phyloP scores from a whole-genome alignment of 1,139 yeast genomes.

The Blastobotrys proliferans region DNA sequence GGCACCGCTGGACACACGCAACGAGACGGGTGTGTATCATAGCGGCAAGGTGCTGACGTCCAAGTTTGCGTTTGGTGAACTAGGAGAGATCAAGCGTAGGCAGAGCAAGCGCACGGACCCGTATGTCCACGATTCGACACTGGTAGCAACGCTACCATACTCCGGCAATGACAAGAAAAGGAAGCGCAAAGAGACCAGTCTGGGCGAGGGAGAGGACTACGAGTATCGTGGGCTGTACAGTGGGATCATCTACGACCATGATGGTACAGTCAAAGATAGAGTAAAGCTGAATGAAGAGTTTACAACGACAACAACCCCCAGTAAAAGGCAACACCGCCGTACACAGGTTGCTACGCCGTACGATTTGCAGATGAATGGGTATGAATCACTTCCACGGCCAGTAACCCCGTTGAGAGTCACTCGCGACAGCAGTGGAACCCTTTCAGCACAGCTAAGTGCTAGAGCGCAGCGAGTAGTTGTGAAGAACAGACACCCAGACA shows the following conservation, averaged over 20 bases:
- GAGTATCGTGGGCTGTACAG: conserved; percentile 11
- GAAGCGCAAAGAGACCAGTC: background rate
- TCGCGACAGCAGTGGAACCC: conserved; percentile 13
- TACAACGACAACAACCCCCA: background rate
- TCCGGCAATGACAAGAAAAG: background rate
- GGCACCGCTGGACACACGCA: conserved; percentile 2
- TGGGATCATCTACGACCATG: background rate
- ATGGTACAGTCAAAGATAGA: background rate
- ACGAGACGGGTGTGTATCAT: background rate
- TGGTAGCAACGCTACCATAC: background rate
- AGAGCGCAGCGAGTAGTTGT: conserved; percentile 7
- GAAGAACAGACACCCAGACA: conserved; percentile 13
- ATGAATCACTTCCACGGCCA: conserved; percentile 19
- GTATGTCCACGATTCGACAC: background rate
- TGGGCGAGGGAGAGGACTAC: conserved; percentile 2
- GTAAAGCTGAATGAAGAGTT: background rate
- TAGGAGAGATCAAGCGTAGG: conserved; percentile 1
- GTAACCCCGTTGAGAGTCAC: conserved; percentile 15
- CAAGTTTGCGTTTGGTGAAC: conserved; percentile 4
- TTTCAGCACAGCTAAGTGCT: conserved; percentile 12
- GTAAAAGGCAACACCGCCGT: background rate
- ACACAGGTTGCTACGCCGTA: conserved; percentile 3
- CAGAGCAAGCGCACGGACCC: conserved; percentile 2
- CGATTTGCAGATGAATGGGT: conserved; percentile 16
- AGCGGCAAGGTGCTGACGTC: background rate